Conservation (phyloP, 495 filamentous ascomycete species). For the Clavariopsis aquatica region DNA sequence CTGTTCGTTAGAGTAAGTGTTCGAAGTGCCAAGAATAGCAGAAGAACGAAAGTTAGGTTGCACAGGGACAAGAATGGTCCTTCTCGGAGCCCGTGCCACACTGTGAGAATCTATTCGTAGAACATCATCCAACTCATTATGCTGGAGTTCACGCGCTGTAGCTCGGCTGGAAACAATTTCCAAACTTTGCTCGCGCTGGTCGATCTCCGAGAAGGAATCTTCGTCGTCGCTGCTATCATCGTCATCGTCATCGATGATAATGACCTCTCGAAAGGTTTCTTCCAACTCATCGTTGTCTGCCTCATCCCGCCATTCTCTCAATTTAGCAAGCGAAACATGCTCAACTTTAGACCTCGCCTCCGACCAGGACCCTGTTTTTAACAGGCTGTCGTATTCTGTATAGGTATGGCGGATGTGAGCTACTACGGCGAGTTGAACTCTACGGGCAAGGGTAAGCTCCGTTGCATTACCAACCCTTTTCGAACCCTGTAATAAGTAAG, state of each 20-base stretch:
- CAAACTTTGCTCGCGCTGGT: conserved; percentile 7
- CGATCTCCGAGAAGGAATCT: neutral
- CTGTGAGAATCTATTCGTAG: conserved; percentile 11
- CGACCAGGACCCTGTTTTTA: conserved; percentile 61
- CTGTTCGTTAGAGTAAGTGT: neutral
- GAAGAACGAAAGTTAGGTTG: neutral
- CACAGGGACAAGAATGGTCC: conserved; percentile 5
- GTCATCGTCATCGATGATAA: conserved; percentile 81
- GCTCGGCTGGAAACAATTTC: conserved; percentile 26
- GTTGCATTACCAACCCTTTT: conserved; percentile 68
- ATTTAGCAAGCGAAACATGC: conserved; percentile 65
- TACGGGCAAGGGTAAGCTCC: conserved; percentile 66
- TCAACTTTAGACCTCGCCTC: conserved; percentile 73
- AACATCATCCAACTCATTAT: conserved; percentile 8
- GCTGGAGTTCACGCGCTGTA: conserved; percentile 7
- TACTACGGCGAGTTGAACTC: conserved; percentile 78
- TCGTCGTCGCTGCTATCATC: conserved; percentile 60
- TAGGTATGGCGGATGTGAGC: conserved; percentile 85
- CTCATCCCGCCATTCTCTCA: conserved; percentile 86
- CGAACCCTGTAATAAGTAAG: conserved; percentile 47
- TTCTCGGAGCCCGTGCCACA: neutral
- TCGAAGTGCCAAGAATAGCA: neutral
- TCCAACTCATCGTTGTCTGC: conserved; percentile 77
- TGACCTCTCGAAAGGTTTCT: conserved; percentile 77
- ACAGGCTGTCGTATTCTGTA: conserved; percentile 80